phyloP scores from a whole-genome alignment of 2,329 filamentous ascomycete genomes.

The Didymellaceae sp. region DNA sequence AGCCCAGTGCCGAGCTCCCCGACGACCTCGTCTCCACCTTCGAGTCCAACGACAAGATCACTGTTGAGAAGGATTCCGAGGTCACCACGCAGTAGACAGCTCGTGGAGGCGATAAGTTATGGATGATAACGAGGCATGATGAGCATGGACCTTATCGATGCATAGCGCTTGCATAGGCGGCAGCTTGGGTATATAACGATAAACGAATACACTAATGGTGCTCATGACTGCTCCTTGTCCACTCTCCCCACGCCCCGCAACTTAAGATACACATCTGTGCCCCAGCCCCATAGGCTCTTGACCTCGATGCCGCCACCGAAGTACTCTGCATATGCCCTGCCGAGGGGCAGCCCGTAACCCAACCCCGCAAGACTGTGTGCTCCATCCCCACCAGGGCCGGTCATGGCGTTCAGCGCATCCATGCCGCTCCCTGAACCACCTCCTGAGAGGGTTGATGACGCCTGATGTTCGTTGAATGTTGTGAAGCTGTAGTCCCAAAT shows the following conservation, averaged over 20 bases:
- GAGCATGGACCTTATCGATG: conserved; percentile 1
- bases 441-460: conserved; percentile 53
- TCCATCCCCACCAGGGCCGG: conserved; percentile 71
- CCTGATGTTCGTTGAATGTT: conserved; percentile 78
- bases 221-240: conserved; percentile 22
- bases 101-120: conserved; percentile 1
- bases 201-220: conserved; percentile 5
- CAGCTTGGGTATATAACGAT: conserved; percentile 18
- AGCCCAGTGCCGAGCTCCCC: conserved; percentile 72
- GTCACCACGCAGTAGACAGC: conserved; percentile 72
- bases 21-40: conserved; percentile 71
- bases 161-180: conserved; percentile 16
- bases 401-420: conserved; percentile 78
- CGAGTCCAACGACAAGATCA: conserved; percentile 72
- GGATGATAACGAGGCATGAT: conserved; percentile 13
- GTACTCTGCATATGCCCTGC: conserved; percentile 94
- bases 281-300: conserved; percentile 97
- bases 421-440: conserved; percentile 49
- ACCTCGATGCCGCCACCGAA: conserved; percentile 94
- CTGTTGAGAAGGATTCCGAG: conserved; percentile 77
- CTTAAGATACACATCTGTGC: conserved; percentile 70
- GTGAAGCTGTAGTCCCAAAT: conserved; percentile 99
- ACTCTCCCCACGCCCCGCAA: conserved; percentile 64
- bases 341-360: conserved; percentile 89
- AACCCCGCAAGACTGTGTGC: conserved; percentile 85